Evolutionary conservation across 805 yeast species (phyloP).

Genomic region (Teunomyces panamensis): DNA sequence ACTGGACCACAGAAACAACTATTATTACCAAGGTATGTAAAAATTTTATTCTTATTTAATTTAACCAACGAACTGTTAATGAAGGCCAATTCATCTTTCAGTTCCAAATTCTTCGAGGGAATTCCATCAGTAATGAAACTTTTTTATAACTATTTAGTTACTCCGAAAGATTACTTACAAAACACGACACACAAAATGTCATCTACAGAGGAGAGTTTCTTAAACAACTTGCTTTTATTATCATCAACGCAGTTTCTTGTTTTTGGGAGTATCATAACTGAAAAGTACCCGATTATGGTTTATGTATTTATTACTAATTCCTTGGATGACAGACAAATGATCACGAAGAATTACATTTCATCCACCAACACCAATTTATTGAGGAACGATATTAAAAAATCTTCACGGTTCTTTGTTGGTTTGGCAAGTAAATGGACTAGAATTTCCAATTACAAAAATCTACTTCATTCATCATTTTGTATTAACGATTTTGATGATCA

Average conservation of each 20-base stretch:
- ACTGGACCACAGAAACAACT: background rate
- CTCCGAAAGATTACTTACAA: constrained; percentile 26
- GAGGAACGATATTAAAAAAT: too few relatives aligned
- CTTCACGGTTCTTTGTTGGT: constrained; percentile 32
- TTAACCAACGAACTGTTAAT: constrained; percentile 13
- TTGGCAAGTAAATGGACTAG: constrained; percentile 42
- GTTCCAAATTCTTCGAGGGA: constrained; percentile 17
- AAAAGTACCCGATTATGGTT: constrained; percentile 35
- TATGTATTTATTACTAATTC: constrained; percentile 27
- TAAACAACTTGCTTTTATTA: constrained; percentile 9
- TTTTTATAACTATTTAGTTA: constrained; percentile 35
- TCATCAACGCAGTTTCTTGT: constrained; percentile 18
- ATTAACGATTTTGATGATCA: constrained; percentile 30
- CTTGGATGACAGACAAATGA: constrained; percentile 13
- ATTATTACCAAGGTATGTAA: constrained; percentile 30
- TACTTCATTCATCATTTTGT: constrained; percentile 45
- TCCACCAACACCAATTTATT: too few relatives aligned
- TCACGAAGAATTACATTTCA: constrained; percentile 10
- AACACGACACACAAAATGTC: constrained; percentile 5
- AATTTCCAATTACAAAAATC: constrained; percentile 24
- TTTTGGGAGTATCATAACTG: constrained; percentile 21
- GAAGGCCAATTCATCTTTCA: background rate
- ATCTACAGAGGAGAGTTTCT: constrained; percentile 10
- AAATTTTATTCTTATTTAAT: constrained; percentile 39
- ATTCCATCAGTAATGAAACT: constrained; percentile 29